phyloP scores from a whole-genome alignment of 129 eudicot species.

The Oenanthe sinensis region DNA sequence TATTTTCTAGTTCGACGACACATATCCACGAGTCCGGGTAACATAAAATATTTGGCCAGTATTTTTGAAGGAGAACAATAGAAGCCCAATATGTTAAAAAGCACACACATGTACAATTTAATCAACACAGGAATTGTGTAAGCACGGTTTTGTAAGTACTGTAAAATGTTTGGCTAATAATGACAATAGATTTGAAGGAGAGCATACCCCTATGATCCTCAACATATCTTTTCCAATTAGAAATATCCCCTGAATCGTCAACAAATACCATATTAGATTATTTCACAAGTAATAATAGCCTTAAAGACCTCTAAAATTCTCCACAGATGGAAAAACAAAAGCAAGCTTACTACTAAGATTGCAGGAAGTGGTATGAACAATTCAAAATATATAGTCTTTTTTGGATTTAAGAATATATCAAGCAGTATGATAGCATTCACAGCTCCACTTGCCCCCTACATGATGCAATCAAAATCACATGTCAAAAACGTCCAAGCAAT shows the following conservation, averaged over 20 bases:
- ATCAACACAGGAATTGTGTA: not conserved
- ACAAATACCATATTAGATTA: not conserved
- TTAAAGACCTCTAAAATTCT: not conserved
- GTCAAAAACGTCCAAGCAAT: not conserved
- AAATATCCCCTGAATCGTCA: constrained; percentile 59
- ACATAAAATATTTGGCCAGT: not conserved
- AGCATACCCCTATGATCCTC: constrained; percentile 67
- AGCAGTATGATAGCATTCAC: constrained; percentile 87
- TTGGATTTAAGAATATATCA: constrained; percentile 71
- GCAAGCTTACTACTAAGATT: constrained; percentile 49
- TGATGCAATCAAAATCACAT: constrained; percentile 1
- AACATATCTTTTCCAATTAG: constrained; percentile 59
- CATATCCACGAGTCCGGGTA: not conserved
- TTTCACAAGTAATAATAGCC: not conserved
- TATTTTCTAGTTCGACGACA: not conserved
- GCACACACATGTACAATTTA: not conserved
- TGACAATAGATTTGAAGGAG: not conserved
- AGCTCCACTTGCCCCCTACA: constrained; percentile 93
- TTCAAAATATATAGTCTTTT: constrained; percentile 44
- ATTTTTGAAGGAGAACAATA: not conserved
- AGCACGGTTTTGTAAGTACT: not conserved
- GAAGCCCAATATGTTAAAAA: not conserved
- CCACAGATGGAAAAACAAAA: constrained; percentile 1
- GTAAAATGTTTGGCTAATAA: not conserved
- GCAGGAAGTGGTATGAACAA: constrained; percentile 87